Evolutionary conservation across 2,329 filamentous ascomycete species (phyloP), one percentile per base, ranked within the genome.

Genomic region (Tolypocladium inflatum): DNA sequence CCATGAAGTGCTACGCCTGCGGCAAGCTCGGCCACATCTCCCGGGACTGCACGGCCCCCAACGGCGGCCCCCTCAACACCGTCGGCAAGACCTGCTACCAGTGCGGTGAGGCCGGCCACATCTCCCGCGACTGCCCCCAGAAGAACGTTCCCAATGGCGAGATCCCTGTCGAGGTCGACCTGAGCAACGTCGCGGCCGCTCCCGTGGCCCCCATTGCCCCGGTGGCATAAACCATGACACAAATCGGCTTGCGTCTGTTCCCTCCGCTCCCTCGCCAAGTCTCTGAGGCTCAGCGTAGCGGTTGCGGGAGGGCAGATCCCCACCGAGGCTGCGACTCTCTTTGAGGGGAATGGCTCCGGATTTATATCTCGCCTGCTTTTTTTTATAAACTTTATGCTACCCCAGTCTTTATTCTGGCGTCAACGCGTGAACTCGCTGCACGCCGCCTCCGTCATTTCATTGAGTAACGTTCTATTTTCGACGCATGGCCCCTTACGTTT

Each of bases 41-140:
- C 13, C 80, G 82, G 68, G 94, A 99, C 76, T 99, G 94, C 82
- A 96, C 92, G 53, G 91, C 93, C 61, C 93, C 94, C 63, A 97
- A 97, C 74, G 94, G 94, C 58, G 94, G 94, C 30, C 91, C 93
- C 53, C 82, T 97, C 65, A 97, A 94, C 83, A 95, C 91, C 63
- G 91, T 90, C 62, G 93, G 93, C 71, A 99, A 97, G 86, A 96
- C 92, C 63, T 99, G 94, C 85, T 99, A 99, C 80, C 89, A 92
- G 75, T 99, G 94, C 73, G 91, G 93, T 64, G 90, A 97, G 79
- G 86, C 91, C 59, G 94, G 94, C 56, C 93, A 97, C 77, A 97
- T 97, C 75, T 96, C 91, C 59, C 89, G 93, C 63, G 93, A 97
- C 67, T 97, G 94, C 80, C 89, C 91, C 59, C 75, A 91, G 84